These are phyloP conservation scores for Tricholoma flavovirens DNA, from an alignment of 768 basidiomycete species.

Conservation along the genomic window DNA sequence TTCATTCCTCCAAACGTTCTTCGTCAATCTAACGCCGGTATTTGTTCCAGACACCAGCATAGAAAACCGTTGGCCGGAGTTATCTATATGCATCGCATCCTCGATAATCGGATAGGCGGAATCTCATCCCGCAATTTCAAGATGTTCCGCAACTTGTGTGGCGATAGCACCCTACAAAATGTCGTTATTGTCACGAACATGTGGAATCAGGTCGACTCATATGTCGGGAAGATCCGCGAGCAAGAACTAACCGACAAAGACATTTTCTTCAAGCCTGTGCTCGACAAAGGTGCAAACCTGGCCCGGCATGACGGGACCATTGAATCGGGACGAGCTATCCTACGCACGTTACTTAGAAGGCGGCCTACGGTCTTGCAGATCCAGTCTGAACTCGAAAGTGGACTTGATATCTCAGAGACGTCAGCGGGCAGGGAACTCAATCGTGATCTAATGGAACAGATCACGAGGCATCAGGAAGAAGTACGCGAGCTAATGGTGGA, in stretches of 20 bases:
- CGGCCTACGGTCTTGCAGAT: conserved; percentile 42
- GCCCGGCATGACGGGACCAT: conserved; percentile 36
- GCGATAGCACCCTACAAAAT: conserved; percentile 6
- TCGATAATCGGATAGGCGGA: conserved; percentile 41
- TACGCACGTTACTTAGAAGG: conserved; percentile 36
- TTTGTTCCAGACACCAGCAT: conserved; percentile 21
- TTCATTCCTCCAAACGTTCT: background rate
- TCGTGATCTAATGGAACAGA: conserved; percentile 43
- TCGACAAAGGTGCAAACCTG: conserved; percentile 43
- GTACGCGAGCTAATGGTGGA: conserved; percentile 39
- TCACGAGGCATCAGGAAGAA: conserved; percentile 42
- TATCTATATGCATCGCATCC: conserved; percentile 52
- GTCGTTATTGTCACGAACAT: conserved; percentile 11
- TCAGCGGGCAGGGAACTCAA: conserved; percentile 48
- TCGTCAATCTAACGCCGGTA: background rate
- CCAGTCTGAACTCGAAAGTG: conserved; percentile 48
- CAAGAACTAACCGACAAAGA: conserved; percentile 33
- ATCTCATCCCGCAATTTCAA: conserved; percentile 10
- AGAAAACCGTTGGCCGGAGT: conserved; percentile 43
- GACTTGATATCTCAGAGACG: conserved; percentile 44
- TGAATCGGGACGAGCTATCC: conserved; percentile 35
- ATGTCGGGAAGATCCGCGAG: conserved; percentile 31
- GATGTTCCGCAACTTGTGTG: conserved; percentile 10
- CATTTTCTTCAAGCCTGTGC: conserved; percentile 47
- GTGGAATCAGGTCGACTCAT: conserved; percentile 6